These are phyloP conservation scores for Naganishia kalamii DNA, from an alignment of 768 basidiomycete species.

Conservation along the genomic window DNA sequence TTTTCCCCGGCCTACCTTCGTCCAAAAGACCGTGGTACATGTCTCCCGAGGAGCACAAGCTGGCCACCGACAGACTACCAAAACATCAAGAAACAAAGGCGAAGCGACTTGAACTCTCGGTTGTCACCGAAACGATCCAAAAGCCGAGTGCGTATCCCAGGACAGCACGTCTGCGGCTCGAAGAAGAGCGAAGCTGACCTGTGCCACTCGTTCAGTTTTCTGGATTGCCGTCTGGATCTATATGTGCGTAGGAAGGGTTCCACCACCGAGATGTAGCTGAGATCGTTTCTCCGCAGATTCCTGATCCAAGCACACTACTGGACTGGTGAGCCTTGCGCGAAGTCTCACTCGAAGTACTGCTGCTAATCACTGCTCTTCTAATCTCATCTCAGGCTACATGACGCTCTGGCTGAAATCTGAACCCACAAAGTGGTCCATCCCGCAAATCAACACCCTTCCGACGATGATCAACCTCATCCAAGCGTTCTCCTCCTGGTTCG, in stretches of 20 bases:
- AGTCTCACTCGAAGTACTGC: too few species aligned
- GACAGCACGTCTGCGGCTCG: neutral
- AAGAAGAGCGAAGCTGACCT: neutral
- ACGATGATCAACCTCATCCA: slow-evolving; percentile 35
- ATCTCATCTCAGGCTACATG: slow-evolving; percentile 25
- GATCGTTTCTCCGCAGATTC: slow-evolving; percentile 7
- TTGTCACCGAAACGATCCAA: slow-evolving; percentile 26
- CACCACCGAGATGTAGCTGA: too few species aligned
- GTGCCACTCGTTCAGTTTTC: neutral
- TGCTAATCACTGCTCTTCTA: too few species aligned
- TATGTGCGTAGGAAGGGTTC: neutral
- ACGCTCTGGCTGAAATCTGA: slow-evolving; percentile 31
- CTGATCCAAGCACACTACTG: slow-evolving; percentile 30
- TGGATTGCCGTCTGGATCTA: neutral
- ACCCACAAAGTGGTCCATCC: slow-evolving; percentile 24
- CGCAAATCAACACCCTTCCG: slow-evolving; percentile 33
- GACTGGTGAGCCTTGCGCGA: slow-evolving; percentile 1
- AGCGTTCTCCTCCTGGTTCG: slow-evolving; percentile 33
- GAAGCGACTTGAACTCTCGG: slow-evolving; percentile 24
- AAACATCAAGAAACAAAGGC: slow-evolving; percentile 15
- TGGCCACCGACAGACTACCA: slow-evolving; percentile 24
- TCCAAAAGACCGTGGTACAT: slow-evolving; percentile 35
- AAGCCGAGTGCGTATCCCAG: slow-evolving; percentile 24
- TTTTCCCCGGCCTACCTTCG: slow-evolving; percentile 40
- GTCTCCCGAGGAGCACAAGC: slow-evolving; percentile 31